A percentile compares a stretch with the other conserved stretches of the same genome.
phyloP scores from a whole-genome alignment of 1,284 basidiomycete species.

The Naganishia liquefaciens region DNA sequence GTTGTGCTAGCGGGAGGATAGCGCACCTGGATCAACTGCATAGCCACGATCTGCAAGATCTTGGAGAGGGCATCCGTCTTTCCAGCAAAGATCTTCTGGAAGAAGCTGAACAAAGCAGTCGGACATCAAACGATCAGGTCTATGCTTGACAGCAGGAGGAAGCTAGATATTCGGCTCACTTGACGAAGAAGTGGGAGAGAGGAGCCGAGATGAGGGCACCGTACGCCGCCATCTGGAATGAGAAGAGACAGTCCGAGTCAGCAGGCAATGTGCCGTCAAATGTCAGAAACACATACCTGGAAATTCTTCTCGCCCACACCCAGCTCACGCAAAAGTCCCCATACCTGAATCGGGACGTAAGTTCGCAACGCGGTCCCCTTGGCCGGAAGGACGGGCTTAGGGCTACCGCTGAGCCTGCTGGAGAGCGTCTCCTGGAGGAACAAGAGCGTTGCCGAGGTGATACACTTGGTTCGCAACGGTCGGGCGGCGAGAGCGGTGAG shows the following conservation, averaged over 20 bases:
- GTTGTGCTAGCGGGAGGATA: not conserved
- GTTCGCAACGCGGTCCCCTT: constrained; percentile 45
- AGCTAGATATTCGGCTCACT: constrained; percentile 38
- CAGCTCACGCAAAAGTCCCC: constrained; percentile 53
- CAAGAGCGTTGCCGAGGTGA: constrained; percentile 57
- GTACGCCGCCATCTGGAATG: constrained; percentile 70
- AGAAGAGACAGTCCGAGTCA: not conserved
- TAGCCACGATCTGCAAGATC: constrained; percentile 73
- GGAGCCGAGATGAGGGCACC: constrained; percentile 85
- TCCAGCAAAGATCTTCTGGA: constrained; percentile 76
- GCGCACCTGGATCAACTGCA: constrained; percentile 71
- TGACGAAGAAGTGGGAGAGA: constrained; percentile 71
- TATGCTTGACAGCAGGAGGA: not conserved
- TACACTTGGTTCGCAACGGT: constrained; percentile 31
- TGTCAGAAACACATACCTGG: constrained; percentile 62
- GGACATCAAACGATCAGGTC: not conserved
- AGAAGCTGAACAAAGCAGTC: constrained; percentile 38
- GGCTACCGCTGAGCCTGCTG: constrained; percentile 63
- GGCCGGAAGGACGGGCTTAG: constrained; percentile 25
- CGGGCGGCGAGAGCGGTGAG: constrained; percentile 31
- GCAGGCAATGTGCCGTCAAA: constrained; percentile 52
- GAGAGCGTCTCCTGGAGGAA: constrained; percentile 80
- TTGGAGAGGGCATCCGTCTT: constrained; percentile 68
- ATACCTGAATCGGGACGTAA: constrained; percentile 60
- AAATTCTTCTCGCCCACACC: constrained; percentile 45